Conservation (phyloP, 2,329 filamentous ascomycete genomes). For the Claviceps paspali region DNA sequence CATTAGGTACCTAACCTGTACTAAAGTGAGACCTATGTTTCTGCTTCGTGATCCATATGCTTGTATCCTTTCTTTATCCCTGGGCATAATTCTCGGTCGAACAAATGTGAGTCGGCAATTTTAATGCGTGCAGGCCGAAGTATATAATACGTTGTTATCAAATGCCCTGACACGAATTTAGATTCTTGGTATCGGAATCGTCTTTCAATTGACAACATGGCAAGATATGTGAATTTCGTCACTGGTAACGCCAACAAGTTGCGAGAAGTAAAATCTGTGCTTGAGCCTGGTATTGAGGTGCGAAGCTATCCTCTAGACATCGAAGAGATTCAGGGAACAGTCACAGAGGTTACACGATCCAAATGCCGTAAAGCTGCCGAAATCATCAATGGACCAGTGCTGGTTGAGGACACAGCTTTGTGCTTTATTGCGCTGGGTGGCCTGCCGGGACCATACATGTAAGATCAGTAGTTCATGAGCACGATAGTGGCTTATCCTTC, state of each 20-base stretch:
- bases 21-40: no score
- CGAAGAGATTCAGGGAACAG: conserved; percentile 77
- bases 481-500: conserved; percentile 9
- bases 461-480: conserved; percentile 15
- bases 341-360: conserved; percentile 80
- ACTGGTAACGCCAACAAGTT: conserved; percentile 95
- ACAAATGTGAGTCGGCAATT: no score
- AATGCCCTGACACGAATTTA: no score
- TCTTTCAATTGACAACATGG: conserved; percentile 18
- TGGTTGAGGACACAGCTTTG: conserved; percentile 91
- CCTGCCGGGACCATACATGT: conserved; percentile 96
- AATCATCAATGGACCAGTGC: conserved; percentile 65
- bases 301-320: conserved; percentile 64
- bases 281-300: conserved; percentile 59
- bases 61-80: no score
- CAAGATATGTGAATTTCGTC: conserved; percentile 65
- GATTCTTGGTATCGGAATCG: no score
- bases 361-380: conserved; percentile 77
- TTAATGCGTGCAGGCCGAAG: no score
- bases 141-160: no score
- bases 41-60: no score
- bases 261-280: conserved; percentile 72
- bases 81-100: no score
- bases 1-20: no score
- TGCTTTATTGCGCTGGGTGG: conserved; percentile 84